These are phyloP conservation scores for Rhizopus arrhizus DNA, from an alignment of 371 early-diverging fungal genomes.

Conservation along the genomic window DNA sequence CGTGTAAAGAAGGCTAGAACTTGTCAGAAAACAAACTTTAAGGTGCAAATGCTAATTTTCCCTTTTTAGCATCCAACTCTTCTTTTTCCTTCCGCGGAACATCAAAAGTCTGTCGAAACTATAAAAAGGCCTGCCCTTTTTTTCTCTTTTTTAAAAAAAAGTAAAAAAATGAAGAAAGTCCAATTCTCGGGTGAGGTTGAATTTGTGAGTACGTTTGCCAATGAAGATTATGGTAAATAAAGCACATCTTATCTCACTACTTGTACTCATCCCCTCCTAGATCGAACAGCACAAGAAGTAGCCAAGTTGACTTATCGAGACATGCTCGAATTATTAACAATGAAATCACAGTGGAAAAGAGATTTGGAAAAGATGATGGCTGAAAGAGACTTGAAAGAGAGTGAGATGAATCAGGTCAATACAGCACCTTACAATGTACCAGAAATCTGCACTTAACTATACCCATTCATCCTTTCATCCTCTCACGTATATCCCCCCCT, in stretches of 20 bases:
- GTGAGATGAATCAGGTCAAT: constrained; percentile 3
- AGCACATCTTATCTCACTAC: neutral
- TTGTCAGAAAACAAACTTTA: no score
- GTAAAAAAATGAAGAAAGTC: constrained; percentile 35
- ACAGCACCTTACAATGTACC: constrained; percentile 15
- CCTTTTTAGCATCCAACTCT: no score
- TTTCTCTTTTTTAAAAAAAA: neutral
- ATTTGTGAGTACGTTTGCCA: constrained; percentile 45
- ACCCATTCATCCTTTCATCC: neutral
- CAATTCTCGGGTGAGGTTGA: constrained; percentile 49
- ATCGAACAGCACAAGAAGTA: constrained; percentile 54
- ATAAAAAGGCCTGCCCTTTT: no score
- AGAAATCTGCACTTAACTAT: constrained; percentile 26
- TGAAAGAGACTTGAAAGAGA: constrained; percentile 23
- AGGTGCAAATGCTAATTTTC: no score
- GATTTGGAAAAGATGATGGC: constrained; percentile 48
- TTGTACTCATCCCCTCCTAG: constrained; percentile 16
- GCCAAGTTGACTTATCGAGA: constrained; percentile 51
- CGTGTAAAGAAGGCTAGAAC: no score
- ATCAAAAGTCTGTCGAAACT: no score
- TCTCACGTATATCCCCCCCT: no score
- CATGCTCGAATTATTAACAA: constrained; percentile 49
- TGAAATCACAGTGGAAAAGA: constrained; percentile 50
- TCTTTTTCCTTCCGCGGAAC: no score
- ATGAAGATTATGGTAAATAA: constrained; percentile 55